These are phyloP conservation scores for Danielia oregonensis DNA, from an alignment of 805 yeast species.

Conservation along the genomic window DNA sequence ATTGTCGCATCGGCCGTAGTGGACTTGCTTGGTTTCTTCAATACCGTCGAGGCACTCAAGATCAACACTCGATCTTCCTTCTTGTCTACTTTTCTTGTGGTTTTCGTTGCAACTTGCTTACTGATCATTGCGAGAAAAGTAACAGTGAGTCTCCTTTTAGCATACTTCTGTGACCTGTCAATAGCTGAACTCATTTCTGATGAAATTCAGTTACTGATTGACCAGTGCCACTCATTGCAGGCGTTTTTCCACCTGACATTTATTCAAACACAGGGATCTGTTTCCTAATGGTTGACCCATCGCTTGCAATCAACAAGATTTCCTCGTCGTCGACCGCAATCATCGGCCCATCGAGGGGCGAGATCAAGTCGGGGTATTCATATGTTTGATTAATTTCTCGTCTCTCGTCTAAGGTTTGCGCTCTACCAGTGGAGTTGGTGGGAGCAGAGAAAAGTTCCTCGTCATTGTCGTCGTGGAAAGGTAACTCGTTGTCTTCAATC, in stretches of 20 bases:
- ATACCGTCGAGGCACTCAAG: slow-evolving; percentile 55
- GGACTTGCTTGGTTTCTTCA: slow-evolving; percentile 55
- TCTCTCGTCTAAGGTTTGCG: slow-evolving; percentile 70
- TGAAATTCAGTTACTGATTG: not conserved
- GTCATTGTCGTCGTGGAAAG: slow-evolving; percentile 19
- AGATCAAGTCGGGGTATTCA: slow-evolving; percentile 70
- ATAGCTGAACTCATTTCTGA: too few relatives aligned
- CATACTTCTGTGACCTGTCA: not conserved
- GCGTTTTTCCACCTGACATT: not conserved
- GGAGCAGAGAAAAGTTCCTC: slow-evolving; percentile 13
- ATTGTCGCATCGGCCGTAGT: slow-evolving; percentile 59
- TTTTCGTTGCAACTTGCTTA: slow-evolving; percentile 3
- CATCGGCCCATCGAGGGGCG: slow-evolving; percentile 81
- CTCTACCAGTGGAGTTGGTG: slow-evolving; percentile 8
- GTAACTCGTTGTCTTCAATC: slow-evolving; percentile 46
- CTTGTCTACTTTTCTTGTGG: slow-evolving; percentile 4
- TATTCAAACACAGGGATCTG: slow-evolving; percentile 10
- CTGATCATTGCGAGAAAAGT: slow-evolving; percentile 11
- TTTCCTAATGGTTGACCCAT: slow-evolving; percentile 28
- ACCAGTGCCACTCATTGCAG: not conserved
- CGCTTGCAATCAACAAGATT: slow-evolving; percentile 25
- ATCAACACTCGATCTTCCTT: slow-evolving; percentile 11
- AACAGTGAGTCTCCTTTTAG: slow-evolving; percentile 4
- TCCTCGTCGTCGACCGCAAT: slow-evolving; percentile 58
- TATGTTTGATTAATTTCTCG: slow-evolving; percentile 71